A percentile compares a stretch with the other conserved stretches of the same genome.
These are phyloP conservation scores for Mucor circinelloides DNA, from an alignment of 371 early-diverging fungal species.

Conservation along the genomic window DNA sequence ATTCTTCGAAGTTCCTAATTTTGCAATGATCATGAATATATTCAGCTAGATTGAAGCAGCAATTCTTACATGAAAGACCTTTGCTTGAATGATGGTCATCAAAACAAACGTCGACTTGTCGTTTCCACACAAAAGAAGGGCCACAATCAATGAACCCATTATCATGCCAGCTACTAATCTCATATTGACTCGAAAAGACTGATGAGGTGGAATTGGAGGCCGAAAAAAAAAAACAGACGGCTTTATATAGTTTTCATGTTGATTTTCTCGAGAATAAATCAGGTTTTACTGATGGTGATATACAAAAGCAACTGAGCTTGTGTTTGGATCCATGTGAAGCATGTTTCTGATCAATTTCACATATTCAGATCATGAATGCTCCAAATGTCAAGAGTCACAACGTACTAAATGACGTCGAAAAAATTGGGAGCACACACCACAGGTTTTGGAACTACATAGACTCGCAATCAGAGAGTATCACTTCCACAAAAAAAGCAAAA, in stretches of 20 bases:
- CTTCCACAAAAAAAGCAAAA: neutral
- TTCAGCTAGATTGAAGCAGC: neutral
- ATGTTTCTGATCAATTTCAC: neutral
- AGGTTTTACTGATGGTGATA: no score
- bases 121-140: neutral
- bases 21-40: neutral
- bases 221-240: neutral
- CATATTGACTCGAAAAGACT: neutral
- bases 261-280: no score
- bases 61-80: conserved; percentile 27
- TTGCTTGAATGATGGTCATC: conserved; percentile 14
- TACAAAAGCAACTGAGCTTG: no score
- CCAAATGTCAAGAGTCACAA: neutral
- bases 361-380: neutral
- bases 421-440: neutral
- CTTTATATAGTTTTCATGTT: neutral
- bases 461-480: neutral
- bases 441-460: neutral
- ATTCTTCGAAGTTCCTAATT: conserved; percentile 9
- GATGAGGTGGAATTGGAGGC: neutral
- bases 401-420: neutral
- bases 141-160: neutral
- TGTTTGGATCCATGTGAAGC: no score
- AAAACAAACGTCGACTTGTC: conserved; percentile 4
- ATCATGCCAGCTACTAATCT: neutral